Conservation (phyloP, 768 basidiomycete species). For the Collybia nuda region DNA sequence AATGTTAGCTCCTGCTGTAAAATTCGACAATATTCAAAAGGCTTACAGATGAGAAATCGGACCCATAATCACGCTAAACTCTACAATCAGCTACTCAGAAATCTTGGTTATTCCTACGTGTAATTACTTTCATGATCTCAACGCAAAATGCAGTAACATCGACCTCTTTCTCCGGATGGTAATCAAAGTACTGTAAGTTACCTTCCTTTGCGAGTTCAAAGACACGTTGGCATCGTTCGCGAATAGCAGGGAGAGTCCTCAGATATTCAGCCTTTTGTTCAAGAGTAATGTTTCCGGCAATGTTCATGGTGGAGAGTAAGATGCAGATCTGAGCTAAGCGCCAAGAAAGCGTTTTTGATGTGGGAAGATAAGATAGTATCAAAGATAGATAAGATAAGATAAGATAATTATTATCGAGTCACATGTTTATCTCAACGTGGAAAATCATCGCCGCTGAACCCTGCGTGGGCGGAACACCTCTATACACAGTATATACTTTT, state of each 20-base stretch:
- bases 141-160: slow-evolving; percentile 74
- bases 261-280: slow-evolving; percentile 63
- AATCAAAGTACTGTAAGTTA: slow-evolving; percentile 83
- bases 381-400: too few relatives aligned
- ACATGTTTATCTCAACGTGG: too few relatives aligned
- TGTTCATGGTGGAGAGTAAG: slow-evolving; percentile 24
- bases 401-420: too few relatives aligned
- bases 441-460: too few relatives aligned
- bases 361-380: too few relatives aligned
- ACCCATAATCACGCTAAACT: slow-evolving; percentile 75
- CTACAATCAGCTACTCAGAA: slow-evolving; percentile 5
- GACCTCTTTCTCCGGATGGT: slow-evolving; percentile 73
- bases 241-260: slow-evolving; percentile 85
- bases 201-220: slow-evolving; percentile 74
- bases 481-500: too few relatives aligned
- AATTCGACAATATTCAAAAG: background rate
- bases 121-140: slow-evolving; percentile 71
- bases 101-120: background rate
- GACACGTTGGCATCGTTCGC: slow-evolving; percentile 80
- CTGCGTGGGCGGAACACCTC: too few relatives aligned
- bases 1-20: background rate
- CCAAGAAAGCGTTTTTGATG: too few relatives aligned
- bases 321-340: background rate
- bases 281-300: slow-evolving; percentile 24
- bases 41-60: slow-evolving; percentile 61